phyloP scores from a whole-genome alignment of 768 basidiomycete genomes.

The Agrocybe praecox region DNA sequence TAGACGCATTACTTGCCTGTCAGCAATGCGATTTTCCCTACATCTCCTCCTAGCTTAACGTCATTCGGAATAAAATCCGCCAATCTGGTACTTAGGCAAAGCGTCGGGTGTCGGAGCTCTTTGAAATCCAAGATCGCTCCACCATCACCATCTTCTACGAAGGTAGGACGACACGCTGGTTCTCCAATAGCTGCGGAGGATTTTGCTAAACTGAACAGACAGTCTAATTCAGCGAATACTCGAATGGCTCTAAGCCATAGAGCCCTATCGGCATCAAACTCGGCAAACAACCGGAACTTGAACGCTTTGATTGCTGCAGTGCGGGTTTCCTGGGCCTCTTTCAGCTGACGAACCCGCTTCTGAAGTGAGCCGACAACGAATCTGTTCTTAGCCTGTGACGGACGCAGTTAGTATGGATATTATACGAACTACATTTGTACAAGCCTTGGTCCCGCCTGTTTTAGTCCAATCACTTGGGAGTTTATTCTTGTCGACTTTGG shows the following conservation, averaged over 20 bases:
- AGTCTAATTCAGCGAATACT: constrained; percentile 94
- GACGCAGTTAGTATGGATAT: neutral
- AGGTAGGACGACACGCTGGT: constrained; percentile 89
- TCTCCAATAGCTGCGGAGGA: constrained; percentile 89
- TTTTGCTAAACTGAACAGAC: constrained; percentile 89
- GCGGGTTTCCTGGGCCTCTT: constrained; percentile 92
- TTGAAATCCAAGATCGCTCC: constrained; percentile 85
- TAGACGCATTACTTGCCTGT: constrained; percentile 59
- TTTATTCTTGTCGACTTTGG: constrained; percentile 47
- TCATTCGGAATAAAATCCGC: constrained; percentile 93
- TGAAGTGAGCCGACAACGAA: constrained; percentile 79
- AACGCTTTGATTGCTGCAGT: constrained; percentile 82
- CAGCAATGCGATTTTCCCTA: constrained; percentile 77
- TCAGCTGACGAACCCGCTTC: constrained; percentile 73
- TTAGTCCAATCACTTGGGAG: constrained; percentile 89
- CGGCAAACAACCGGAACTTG: constrained; percentile 73
- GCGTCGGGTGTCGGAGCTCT: constrained; percentile 86
- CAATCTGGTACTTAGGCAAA: constrained; percentile 63
- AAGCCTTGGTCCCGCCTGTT: constrained; percentile 76
- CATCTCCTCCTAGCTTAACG: constrained; percentile 79
- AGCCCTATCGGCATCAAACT: constrained; percentile 81
- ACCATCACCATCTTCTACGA: constrained; percentile 77
- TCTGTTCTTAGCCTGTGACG: constrained; percentile 63
- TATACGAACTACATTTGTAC: constrained; percentile 2
- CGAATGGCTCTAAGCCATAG: constrained; percentile 85